A percentile compares a stretch with the other conserved stretches of the same genome.
These are phyloP conservation scores for Blepharisma undulans DNA, from an alignment of 169 alveolate genomes.

Conservation along the genomic window DNA sequence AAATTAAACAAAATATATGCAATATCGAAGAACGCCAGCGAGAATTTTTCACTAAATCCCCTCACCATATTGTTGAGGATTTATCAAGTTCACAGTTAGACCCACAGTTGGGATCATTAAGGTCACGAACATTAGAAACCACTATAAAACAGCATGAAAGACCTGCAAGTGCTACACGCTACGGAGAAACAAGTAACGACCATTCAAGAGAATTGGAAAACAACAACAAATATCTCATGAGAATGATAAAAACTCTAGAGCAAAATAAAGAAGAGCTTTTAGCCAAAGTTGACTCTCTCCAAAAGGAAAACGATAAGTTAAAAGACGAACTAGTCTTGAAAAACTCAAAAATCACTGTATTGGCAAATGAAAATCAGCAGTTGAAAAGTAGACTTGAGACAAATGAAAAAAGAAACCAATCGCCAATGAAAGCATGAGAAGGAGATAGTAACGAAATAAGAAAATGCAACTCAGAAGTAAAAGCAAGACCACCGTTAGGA, in stretches of 20 bases:
- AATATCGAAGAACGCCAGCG: slow-evolving; percentile 20
- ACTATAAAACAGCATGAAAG: not conserved
- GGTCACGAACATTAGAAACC: not conserved
- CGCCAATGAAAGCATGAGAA: not conserved
- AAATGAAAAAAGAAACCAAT: not conserved
- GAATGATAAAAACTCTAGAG: not conserved
- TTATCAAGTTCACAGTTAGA: not conserved
- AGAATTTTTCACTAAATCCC: not conserved
- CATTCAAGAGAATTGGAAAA: not conserved
- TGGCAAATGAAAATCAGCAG: not conserved
- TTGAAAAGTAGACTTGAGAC: not conserved
- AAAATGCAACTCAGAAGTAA: not conserved
- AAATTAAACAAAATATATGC: slow-evolving; percentile 21
- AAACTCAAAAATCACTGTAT: not conserved
- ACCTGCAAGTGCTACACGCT: not conserved
- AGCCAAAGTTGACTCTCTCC: not conserved
- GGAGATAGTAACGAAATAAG: not conserved
- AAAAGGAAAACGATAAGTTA: slow-evolving; percentile 12
- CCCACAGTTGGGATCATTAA: not conserved
- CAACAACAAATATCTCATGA: not conserved
- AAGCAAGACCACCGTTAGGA: not conserved
- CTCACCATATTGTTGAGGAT: not conserved
- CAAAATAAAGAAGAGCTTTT: not conserved
- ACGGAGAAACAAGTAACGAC: not conserved
- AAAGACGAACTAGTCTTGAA: not conserved